Base-by-base conservation (phyloP, 345 rosid genomes). In the Lepidium africanum region DNA sequence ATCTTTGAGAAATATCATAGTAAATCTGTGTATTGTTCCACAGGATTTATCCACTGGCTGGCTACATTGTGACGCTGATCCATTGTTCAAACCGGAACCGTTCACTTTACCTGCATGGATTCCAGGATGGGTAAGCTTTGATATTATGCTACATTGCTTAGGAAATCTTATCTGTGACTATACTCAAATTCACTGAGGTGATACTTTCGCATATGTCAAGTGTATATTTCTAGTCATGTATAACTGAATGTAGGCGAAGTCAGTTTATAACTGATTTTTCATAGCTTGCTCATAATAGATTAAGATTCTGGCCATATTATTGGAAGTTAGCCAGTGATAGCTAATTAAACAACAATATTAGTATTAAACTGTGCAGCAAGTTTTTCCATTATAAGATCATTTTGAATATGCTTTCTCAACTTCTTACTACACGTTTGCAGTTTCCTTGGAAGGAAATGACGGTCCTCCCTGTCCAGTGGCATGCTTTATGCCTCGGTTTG, bases 51-150 rank as follows among this genome's bases (percentile, higher is more conserved):
- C 91, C 57, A 87, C 91, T 41, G 88, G 96, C 52, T 94, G 99
- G 99, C 89, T 94, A 77, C 82, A 85, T 0, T 94, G 99, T 77
- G 97, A 94, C 63, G 95, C 99, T 33, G 99, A 92, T 63, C 99
- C 97, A 43, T 63, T 82, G 76, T 94, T 82, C 78, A 91, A 82
- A 83, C 89, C 90, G 30, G 99, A 94, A 74, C 68, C 56, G 61
- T 85, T 73, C 61, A 36, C 76, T 53, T 68, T 94, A 76, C 86
- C 91, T 11, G 81, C 63, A 25, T 83, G 90, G 93, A 40, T 87
- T 79, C 79, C 88, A 40, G 77, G 53, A 53, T 89, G 92, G 99
- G 97, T 86, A 76, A 80, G 77, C n/a, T n/a, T n/a, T n/a, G n/a
- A n/a, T n/a, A n/a, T n/a, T n/a, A n/a, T n/a, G n/a, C 70, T 48